phyloP scores from a whole-genome alignment of 75 land plant genomes.

The Azolla pinnata region DNA sequence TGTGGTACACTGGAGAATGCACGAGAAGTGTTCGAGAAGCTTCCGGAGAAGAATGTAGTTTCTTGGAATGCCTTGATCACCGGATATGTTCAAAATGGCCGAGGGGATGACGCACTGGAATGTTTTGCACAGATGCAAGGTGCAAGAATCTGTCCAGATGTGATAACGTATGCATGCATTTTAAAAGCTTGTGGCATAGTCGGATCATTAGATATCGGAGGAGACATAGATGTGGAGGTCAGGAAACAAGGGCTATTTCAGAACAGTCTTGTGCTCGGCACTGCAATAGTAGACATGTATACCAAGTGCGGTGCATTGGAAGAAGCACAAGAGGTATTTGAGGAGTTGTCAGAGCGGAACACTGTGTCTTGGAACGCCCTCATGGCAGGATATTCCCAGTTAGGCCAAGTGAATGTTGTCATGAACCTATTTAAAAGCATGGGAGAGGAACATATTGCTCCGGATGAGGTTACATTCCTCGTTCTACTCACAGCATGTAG shows the following conservation, averaged over 20 bases:
- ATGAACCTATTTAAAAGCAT: slow-evolving; percentile 7
- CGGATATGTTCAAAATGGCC: slow-evolving; percentile 40
- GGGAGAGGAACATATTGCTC: not conserved
- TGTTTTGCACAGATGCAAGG: slow-evolving; percentile 30
- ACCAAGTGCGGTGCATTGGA: not conserved
- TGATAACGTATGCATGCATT: slow-evolving; percentile 5
- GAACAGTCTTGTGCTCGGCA: not conserved
- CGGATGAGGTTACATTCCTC: slow-evolving; percentile 20
- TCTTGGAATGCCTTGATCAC: slow-evolving; percentile 62
- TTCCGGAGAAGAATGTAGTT: slow-evolving; percentile 28
- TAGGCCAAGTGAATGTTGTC: not conserved
- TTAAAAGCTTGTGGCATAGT: slow-evolving; percentile 6
- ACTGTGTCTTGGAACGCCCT: slow-evolving; percentile 13
- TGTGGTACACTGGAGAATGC: slow-evolving; percentile 40
- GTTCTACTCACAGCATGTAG: slow-evolving; percentile 26
- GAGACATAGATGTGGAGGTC: not conserved
- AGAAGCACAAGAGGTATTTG: slow-evolving; percentile 6
- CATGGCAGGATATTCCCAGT: slow-evolving; percentile 5
- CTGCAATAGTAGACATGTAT: not conserved
- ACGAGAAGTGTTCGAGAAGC: slow-evolving; percentile 20
- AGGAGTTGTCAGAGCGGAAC: not conserved
- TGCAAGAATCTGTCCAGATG: slow-evolving; percentile 12
- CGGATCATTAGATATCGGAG: slow-evolving; percentile 1
- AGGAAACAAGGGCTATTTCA: not conserved
- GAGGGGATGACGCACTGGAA: slow-evolving; percentile 21